phyloP scores from a whole-genome alignment of 495 filamentous ascomycete species.

The Talaromyces stipitatus region DNA sequence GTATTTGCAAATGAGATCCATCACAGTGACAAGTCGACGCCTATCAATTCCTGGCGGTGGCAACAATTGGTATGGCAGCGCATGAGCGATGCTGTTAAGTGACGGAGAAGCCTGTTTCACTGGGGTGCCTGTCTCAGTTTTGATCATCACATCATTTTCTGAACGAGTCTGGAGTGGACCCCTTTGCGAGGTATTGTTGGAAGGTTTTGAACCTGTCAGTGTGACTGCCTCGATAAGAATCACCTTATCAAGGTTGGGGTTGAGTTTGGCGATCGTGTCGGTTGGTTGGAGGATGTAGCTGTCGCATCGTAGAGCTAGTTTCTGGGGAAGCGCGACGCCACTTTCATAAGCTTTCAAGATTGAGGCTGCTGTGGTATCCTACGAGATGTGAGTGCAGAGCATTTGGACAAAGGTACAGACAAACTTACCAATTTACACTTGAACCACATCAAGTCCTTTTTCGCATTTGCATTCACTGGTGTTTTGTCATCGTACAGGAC shows the following conservation, averaged over 20 bases:
- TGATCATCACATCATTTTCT: background rate
- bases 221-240: background rate
- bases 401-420: background rate
- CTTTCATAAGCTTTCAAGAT: background rate
- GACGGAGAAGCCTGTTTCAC: background rate
- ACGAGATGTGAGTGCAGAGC: background rate
- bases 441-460: conserved; percentile 1
- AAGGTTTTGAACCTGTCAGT: background rate
- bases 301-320: background rate
- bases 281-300: background rate
- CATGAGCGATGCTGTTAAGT: background rate
- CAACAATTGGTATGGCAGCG: background rate
- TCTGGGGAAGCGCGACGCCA: background rate
- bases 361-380: background rate
- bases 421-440: background rate
- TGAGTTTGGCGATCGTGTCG: background rate
- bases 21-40: background rate
- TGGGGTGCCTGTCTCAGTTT: background rate
- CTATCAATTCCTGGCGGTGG: background rate
- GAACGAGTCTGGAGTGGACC: background rate
- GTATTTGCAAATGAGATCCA: background rate
- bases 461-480: background rate
- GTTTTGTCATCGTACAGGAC: background rate
- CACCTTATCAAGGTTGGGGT: background rate
- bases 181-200: background rate